Base-by-base conservation (phyloP, 495 filamentous ascomycete species). In the Friedmanniomyces endolithicus region DNA sequence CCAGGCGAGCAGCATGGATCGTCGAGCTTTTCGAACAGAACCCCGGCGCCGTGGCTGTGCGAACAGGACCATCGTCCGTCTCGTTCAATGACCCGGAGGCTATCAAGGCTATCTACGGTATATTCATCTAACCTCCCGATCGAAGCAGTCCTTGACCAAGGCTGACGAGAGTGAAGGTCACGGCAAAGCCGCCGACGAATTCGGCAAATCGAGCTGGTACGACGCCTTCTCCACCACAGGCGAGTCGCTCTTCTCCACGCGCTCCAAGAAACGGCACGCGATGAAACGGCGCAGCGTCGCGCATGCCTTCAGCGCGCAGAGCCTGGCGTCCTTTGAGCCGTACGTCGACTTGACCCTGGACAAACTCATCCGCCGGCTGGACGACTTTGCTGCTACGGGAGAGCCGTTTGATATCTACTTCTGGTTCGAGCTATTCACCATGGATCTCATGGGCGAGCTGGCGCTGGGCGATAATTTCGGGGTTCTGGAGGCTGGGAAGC, bases 51-150 rank as follows among this genome's bases (percentile, higher is more conserved):
- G 59, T 58, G 11, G 56, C 56, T 1, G 55, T 63, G 16, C 35
- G 60, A 2, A 63, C 60, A 9, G 56, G 52, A 22, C 60, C 60
- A 27, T 56, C 35, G 25, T 56, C 56, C 0, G 56, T 63, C 2
- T 63, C 60, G 4, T 63, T 59, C 60, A 63, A 59, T 25, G 33
- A 54, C 44, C 56, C 60, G n/a, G 60, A 63, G 43, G 60, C 60
- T 17, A 37, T 63, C 27, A 59, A 59, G 40, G 56, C 56, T 16
- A 63, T 63, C 9, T 59, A 63, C 34, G 60, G 60, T 34, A 25
- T 2, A 25, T 22, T 23, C 4, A 3, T 6, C 27, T 31, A 31
- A 4, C 27, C n/a, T 45, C 8, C 41, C 12, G 8, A 47, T 20
- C 20, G 19, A 23, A n/a, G n/a, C n/a, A n/a, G n/a, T 22, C 3